phyloP scores from a whole-genome alignment of 2,329 filamentous ascomycete species.

The Aspergillus proliferans region DNA sequence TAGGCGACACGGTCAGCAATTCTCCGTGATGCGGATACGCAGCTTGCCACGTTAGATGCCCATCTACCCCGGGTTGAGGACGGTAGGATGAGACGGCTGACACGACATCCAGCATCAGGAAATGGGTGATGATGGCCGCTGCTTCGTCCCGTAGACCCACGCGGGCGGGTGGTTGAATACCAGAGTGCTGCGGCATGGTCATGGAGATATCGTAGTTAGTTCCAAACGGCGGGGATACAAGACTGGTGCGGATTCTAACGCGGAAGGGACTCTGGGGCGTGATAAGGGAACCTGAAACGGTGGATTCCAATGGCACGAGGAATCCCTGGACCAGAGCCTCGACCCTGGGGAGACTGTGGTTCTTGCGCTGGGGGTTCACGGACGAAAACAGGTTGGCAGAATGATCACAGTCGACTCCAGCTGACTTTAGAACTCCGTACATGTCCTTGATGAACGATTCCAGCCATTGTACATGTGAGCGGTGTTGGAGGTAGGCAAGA shows the following conservation, averaged over 20 bases:
- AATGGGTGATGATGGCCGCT: slow-evolving; percentile 27
- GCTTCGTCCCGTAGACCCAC: slow-evolving; percentile 30
- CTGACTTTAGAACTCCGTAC: slow-evolving; percentile 24
- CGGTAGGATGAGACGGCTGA: slow-evolving; percentile 21
- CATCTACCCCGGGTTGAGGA: neutral
- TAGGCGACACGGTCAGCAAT: slow-evolving; percentile 16
- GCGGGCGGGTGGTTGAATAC: slow-evolving; percentile 26
- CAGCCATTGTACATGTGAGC: slow-evolving; percentile 28
- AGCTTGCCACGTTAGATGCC: slow-evolving; percentile 20
- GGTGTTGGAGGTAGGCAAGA: slow-evolving; percentile 49
- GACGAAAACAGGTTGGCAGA: slow-evolving; percentile 22
- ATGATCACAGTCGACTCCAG: slow-evolving; percentile 26
- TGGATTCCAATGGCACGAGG: slow-evolving; percentile 38
- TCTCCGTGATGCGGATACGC: slow-evolving; percentile 32
- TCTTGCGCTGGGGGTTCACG: slow-evolving; percentile 9
- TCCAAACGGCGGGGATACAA: slow-evolving; percentile 27
- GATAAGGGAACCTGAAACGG: slow-evolving; percentile 32
- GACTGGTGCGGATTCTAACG: slow-evolving; percentile 32
- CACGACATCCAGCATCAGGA: slow-evolving; percentile 35
- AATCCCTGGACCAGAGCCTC: slow-evolving; percentile 40
- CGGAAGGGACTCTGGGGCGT: slow-evolving; percentile 30
- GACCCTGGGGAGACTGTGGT: slow-evolving; percentile 14
- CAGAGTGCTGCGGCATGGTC: slow-evolving; percentile 23
- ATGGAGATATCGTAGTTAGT: slow-evolving; percentile 35
- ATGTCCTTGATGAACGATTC: slow-evolving; percentile 28